Evolutionary conservation across 306 rosid species (phyloP), one percentile per base, ranked within the genome.

Genomic region (Lathyrus tuberosus): DNA sequence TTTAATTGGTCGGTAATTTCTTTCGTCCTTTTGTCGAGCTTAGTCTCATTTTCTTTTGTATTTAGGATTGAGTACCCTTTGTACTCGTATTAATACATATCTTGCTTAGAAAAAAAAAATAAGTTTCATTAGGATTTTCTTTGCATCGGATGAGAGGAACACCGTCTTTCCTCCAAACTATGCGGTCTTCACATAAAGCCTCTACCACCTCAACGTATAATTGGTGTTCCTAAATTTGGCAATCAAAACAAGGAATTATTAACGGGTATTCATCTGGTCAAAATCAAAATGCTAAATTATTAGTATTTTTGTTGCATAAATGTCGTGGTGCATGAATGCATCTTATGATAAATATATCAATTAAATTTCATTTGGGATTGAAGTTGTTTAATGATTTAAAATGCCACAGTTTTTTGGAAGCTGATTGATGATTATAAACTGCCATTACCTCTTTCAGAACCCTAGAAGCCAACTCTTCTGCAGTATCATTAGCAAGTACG

Each of bases 101-200:
- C 24, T 22, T 22, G 2, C 2, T 1, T 22, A 22, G 2, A 22
- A 22, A 22, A 22, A 22, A 22, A 1, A 2, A 22, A 1, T 22
- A 1, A 22, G 2, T n/a, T n/a, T n/a, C 77, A 8, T 77, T 58
- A 3, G 94, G 96, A 54, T 93, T 88, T 67, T 85, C 96, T 79
- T 79, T 88, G 84, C 91, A 76, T 51, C 46, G 88, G 78, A 93
- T 85, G 69, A 93, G 87, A 69, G 98, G 98, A 76, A 93, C 97
- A 11, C 96, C 96, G 43, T 93, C 98, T 62, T 83, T 76, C 82
- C 97, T 82, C 98, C 97, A 93, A 57, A 81, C 57, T 11, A 93
- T 35, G 38, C 91, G 91, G 15, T 88, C 97, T 80, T 90, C 98
- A 0, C 97, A 93, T 62, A 90, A 38, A 35, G 98, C 93, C 61